Evolutionary conservation across 2,329 filamentous ascomycete genomes (phyloP).

Genomic region (Calonectria crousiana): DNA sequence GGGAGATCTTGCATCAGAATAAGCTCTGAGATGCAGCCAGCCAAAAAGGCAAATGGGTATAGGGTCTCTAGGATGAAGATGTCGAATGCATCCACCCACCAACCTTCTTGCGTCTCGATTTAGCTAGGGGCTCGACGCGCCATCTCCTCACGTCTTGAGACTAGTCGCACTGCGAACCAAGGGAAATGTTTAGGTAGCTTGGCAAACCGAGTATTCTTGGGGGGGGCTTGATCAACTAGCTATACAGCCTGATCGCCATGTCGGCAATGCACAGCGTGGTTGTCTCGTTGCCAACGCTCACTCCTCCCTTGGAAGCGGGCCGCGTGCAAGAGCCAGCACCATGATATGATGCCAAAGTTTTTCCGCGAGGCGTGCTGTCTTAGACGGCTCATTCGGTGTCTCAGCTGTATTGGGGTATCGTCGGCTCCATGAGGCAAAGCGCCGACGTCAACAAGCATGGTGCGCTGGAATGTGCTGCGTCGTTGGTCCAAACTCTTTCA

Average conservation of each 20-base stretch:
- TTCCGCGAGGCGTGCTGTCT: not conserved
- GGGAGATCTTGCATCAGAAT: not conserved
- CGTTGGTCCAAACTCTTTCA: slow-evolving; percentile 1
- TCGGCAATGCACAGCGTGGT: not conserved
- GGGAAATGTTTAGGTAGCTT: not conserved
- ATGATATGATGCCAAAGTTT: not conserved
- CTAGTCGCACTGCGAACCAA: not conserved
- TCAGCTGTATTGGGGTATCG: not conserved
- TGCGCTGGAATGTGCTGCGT: slow-evolving; percentile 14
- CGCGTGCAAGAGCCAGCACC: not conserved
- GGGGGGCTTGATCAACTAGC: too few relatives aligned
- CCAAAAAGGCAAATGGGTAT: not conserved
- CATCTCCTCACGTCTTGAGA: not conserved
- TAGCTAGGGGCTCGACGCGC: not conserved
- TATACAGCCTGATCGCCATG: not conserved
- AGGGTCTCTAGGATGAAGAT: not conserved
- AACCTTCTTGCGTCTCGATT: not conserved
- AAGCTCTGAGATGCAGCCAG: not conserved
- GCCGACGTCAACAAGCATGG: not conserved
- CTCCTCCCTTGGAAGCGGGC: too few relatives aligned
- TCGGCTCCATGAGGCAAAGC: not conserved
- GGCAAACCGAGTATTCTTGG: not conserved
- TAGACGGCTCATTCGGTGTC: not conserved
- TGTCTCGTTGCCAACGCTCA: not conserved
- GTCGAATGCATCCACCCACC: not conserved